Base-by-base conservation (phyloP, 148 eudicot genomes). In the Diospyros lotus region DNA sequence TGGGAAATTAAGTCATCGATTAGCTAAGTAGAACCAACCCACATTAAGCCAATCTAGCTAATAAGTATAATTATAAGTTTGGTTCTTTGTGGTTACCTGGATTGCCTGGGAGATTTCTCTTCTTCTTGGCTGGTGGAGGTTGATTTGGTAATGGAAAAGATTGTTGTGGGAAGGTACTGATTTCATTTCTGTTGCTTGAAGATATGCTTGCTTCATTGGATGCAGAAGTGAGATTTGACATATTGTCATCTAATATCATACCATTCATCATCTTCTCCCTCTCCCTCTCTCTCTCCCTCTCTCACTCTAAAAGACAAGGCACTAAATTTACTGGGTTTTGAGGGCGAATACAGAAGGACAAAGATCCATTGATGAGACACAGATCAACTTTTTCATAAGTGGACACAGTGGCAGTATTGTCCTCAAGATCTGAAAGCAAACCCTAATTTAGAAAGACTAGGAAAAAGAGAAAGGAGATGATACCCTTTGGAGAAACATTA, bases 221-320 rank as follows among this genome's bases (percentile, higher is more conserved):
- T 76, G 84, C 80, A 55, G 86, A 80, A n/a, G 92, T 90, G 81
- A 90, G 82, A 81, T 88, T 89, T 64, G 92, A 90, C 90, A 88
- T 82, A 74, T 61, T 84, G 74, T 87, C 92, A 69, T 87, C 90
- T 43, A 83, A 70, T 55, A 81, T 58, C 77, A 85, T 56, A 66
- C 87, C 86, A 64, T 84, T 87, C 78, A 84, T 86, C 86, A 85
- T 84, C 79, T 44, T 74, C 66, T 67, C 28, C 1, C 55, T 43
- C 40, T 68, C 53, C 64, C 39, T 73, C 18, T 76, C 48, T 45
- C 60, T 71, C 28, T 1, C 72, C 76, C 54, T 66, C 17, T 72
- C 15, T 75, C 51, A 43, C 42, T 55, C 60, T 69, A 53, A 40
- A 48, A 28, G 28, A 28, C 28, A 28, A 28, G 38, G 15, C 15